A percentile compares a stretch with the other conserved stretches of the same genome.
phyloP scores from a whole-genome alignment of 2,329 filamentous ascomycete genomes.

The Sporothrix pallida region DNA sequence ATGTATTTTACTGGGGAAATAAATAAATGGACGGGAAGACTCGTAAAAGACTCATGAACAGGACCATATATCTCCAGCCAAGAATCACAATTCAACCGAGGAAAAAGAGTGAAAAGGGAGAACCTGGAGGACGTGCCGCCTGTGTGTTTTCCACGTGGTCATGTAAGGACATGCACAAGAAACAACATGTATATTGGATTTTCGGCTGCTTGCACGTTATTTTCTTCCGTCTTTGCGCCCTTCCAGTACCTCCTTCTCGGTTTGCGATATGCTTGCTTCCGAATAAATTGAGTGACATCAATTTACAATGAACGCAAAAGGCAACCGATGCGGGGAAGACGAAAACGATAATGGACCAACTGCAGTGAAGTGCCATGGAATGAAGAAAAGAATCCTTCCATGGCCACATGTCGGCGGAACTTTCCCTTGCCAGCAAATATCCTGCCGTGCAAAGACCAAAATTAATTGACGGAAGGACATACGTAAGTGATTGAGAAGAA shows the following conservation, averaged over 20 bases:
- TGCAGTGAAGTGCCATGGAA: background rate
- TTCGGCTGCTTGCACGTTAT: background rate
- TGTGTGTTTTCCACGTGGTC: constrained; percentile 12
- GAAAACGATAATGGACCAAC: background rate
- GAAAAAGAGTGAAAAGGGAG: background rate
- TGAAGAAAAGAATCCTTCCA: background rate
- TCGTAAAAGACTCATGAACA: background rate
- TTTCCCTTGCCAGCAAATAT: background rate
- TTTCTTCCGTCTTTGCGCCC: background rate
- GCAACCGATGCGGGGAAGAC: no score
- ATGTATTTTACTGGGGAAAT: background rate
- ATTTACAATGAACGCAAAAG: background rate
- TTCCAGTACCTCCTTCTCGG: background rate
- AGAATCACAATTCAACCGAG: background rate
- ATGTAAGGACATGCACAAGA: background rate
- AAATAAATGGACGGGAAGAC: background rate
- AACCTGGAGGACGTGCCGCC: background rate
- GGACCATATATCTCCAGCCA: background rate
- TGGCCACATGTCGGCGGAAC: constrained; percentile 4
- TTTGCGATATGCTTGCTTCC: background rate
- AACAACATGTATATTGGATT: background rate
- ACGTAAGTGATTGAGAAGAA: no score
- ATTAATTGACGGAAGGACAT: background rate
- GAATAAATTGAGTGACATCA: background rate
- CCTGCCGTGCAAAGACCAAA: background rate